Evolutionary conservation across 495 filamentous ascomycete species (phyloP), one percentile per base, ranked within the genome.

Genomic region (Neurospora sp.): DNA sequence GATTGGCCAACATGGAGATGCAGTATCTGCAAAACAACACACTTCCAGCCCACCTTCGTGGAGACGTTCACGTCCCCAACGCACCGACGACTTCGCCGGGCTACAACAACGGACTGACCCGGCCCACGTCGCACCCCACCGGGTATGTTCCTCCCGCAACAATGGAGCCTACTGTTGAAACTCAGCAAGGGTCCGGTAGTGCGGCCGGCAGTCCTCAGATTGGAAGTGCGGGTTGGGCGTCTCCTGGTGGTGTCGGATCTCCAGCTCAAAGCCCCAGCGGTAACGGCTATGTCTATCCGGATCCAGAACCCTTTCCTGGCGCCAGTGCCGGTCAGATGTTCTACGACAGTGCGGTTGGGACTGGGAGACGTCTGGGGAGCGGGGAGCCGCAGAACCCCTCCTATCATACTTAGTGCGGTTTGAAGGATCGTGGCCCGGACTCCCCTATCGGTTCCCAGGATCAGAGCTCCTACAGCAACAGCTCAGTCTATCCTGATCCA

Each of bases 81-180:
- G 82, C 89, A 71, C 84, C 89, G 80, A 83, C 87, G 76, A 80
- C 91, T 83, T 78, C 93, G 80, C 74, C 91, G 80, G 73, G 88
- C 86, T 90, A 95, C 89, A 76, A 84, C 73, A 83, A 83, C 37
- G 81, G 81, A 19, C 85, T 88, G 80, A 66, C 54, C 54, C 84
- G 87, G 40, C 88, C 88, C 24, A 87, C 89, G 2, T 97, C 94
- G 24, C 93, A 97, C 82, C 94, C 94, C 0, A 89, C 83, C 11
- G 87, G 85, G 59, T 97, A 94, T 78, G 92, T 88, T 34, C 93
- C 93, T 9, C 95, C 96, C 0, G 90, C 92, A 43, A 92, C 94
- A 39, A 87, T 99, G 7, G 96, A 99, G 79, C 95, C 96, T 31
- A 94, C 92, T 62, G 85, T 93, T 40, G 93, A 93, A 78, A 88